Evolutionary conservation across 352 stramenopile species (phyloP).

Genomic region (Peronosclerospora sorghi): DNA sequence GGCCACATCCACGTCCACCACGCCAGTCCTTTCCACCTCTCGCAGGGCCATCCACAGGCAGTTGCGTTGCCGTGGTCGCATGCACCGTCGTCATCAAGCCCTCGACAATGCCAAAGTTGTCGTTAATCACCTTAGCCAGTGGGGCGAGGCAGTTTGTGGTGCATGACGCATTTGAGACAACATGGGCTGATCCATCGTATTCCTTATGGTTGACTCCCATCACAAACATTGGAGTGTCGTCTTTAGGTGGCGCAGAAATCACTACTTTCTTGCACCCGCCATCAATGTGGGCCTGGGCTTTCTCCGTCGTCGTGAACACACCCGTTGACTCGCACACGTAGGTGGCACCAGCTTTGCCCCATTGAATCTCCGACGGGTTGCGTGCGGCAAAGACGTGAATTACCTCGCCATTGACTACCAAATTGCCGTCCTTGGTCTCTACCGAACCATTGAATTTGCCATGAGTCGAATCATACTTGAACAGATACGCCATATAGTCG

Average conservation of each 20-base stretch:
- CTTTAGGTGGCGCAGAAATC: constrained; percentile 95
- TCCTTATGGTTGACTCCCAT: constrained; percentile 96
- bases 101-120: constrained; percentile 96
- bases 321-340: constrained; percentile 90
- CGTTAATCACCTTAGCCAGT: constrained; percentile 97
- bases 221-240: constrained; percentile 95
- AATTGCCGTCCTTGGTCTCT: constrained; percentile 62
- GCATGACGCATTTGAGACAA: constrained; percentile 97
- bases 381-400: constrained; percentile 89
- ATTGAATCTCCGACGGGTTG: constrained; percentile 90
- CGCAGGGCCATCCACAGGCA: constrained; percentile 94
- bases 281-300: constrained; percentile 86
- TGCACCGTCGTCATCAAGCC: constrained; percentile 98
- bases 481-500: constrained; percentile 94
- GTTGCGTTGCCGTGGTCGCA: constrained; percentile 95
- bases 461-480: constrained; percentile 87
- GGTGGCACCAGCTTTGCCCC: constrained; percentile 80
- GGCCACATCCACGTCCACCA: constrained; percentile 90
- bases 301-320: constrained; percentile 83
- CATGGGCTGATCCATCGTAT: constrained; percentile 88
- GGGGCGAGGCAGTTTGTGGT: constrained; percentile 98
- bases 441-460: constrained; percentile 79
- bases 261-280: constrained; percentile 92
- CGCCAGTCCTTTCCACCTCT: constrained; percentile 94
- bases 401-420: constrained; percentile 87